Base-by-base conservation (phyloP, 2,329 filamentous ascomycete species). In the Ilyonectria sp. region DNA sequence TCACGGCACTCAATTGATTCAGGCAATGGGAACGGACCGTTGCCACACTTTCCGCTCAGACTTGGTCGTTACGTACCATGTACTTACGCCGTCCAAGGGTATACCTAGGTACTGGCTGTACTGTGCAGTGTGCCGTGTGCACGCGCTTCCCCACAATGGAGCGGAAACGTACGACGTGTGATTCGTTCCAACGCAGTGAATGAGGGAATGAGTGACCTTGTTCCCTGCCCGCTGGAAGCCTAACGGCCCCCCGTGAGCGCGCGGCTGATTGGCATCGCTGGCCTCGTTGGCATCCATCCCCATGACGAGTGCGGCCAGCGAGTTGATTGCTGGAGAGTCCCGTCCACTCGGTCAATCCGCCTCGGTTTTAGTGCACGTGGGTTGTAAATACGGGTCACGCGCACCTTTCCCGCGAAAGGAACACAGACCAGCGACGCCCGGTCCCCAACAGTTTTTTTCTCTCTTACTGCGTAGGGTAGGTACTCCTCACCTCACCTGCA, bases 401-500 rank as follows among this genome's bases (percentile, higher is more conserved):
- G 40, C 40, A n/a, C 15, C 40, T n/a, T 43, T n/a, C 40, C 40
- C 40, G 8, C 6, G 15, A 43, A 13, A 21, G 44, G n/a, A 10
- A 23, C 44, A 46, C 44, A 23, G 44, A 46, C 44, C 44, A 23
- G 44, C 44, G 33, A 8, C 23, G 17, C 49, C 47, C 47, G 44
- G 44, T 61, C 57, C 63, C 63, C 63, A 65, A 61, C 63, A 65
- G 23, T 60, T 60, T 65, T 65, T 64, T 43, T 26, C 23, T 6
- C 15, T 52, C 49, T 26, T 26, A 26, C 26, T 26, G 26, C 26
- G 26, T 26, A 26, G 26, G 26, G 26, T 26, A 26, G 26, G 26
- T 26, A 26, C 26, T 52, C 49, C 49, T 52, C 53, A 55, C 53
- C 52, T 66, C 65, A 62, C 57, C 64, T 65, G 62, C 70, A 69